These are phyloP conservation scores for Trichothecium roseum DNA, from an alignment of 2,329 filamentous ascomycete species.

Conservation along the genomic window DNA sequence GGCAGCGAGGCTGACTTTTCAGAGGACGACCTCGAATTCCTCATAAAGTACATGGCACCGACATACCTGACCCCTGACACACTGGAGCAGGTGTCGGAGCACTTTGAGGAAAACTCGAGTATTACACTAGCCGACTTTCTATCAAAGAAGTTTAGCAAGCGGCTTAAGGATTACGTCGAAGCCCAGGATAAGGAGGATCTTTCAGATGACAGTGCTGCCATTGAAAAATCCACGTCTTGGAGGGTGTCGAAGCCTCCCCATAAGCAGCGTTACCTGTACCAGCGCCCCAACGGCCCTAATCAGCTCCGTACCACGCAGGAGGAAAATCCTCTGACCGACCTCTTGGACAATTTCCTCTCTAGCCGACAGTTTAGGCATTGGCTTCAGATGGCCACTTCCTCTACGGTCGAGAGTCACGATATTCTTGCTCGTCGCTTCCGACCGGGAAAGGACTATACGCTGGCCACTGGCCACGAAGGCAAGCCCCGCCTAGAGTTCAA, in stretches of 20 bases:
- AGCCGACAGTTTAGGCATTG: conserved; percentile 82
- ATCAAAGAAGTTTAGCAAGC: conserved; percentile 63
- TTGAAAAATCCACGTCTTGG: conserved; percentile 54
- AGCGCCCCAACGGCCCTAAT: conserved; percentile 40
- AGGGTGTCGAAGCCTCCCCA: conserved; percentile 78
- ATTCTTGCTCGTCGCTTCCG: conserved; percentile 81
- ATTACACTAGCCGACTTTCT: conserved; percentile 75
- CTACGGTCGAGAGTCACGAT: conserved; percentile 62
- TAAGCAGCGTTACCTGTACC: conserved; percentile 88
- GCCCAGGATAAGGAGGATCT: conserved; percentile 44
- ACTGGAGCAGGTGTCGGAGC: conserved; percentile 67
- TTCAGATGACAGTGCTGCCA: conserved; percentile 37
- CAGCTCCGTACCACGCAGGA: conserved; percentile 25
- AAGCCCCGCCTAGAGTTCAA: conserved; percentile 78
- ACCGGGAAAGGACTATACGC: conserved; percentile 78
- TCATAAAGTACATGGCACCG: conserved; percentile 82
- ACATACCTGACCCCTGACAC: conserved; percentile 89
- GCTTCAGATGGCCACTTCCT: conserved; percentile 73
- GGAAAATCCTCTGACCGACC: conserved; percentile 57
- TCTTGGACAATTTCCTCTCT: conserved; percentile 74
- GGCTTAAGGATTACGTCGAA: conserved; percentile 62
- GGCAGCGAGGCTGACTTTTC: conserved; percentile 50
- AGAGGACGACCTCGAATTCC: conserved; percentile 74
- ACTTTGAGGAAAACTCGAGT: conserved; percentile 74
- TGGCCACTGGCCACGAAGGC: conserved; percentile 75